Evolutionary conservation across 2,329 filamentous ascomycete species (phyloP).

Genomic region (Fusarium albosuccineum): DNA sequence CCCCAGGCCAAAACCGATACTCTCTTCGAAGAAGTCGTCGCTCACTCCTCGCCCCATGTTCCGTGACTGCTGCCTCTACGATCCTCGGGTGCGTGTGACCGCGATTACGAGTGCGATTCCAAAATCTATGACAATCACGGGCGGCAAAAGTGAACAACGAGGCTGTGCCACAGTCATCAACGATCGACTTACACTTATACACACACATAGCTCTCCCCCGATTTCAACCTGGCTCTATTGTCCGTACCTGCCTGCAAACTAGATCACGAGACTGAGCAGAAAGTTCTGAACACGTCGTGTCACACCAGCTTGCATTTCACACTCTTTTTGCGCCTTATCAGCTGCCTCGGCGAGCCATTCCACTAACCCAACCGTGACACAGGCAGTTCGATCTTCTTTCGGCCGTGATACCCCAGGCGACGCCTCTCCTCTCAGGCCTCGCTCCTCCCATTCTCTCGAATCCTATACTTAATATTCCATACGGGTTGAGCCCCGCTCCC

Average conservation of each 20-base stretch:
- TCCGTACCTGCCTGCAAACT: slow-evolving; percentile 12
- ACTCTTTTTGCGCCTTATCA: slow-evolving; percentile 23
- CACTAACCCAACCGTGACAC: slow-evolving; percentile 42
- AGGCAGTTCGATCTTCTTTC: slow-evolving; percentile 35
- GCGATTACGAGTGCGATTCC: slow-evolving; percentile 32
- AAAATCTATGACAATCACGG: slow-evolving; percentile 15
- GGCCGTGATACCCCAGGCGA: slow-evolving; percentile 33
- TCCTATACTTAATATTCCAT: not conserved
- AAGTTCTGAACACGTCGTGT: slow-evolving; percentile 13
- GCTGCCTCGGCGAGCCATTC: slow-evolving; percentile 25
- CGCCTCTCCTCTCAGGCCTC: slow-evolving; percentile 14
- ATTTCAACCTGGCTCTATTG: slow-evolving; percentile 7
- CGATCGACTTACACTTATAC: slow-evolving; percentile 26
- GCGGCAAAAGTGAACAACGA: slow-evolving; percentile 31
- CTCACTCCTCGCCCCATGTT: slow-evolving; percentile 30
- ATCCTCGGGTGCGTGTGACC: slow-evolving; percentile 44
- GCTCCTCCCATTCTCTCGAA: slow-evolving; percentile 22
- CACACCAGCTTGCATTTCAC: slow-evolving; percentile 15
- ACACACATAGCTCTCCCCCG: slow-evolving; percentile 8
- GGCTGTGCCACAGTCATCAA: slow-evolving; percentile 35
- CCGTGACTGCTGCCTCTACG: slow-evolving; percentile 43
- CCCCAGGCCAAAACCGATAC: slow-evolving; percentile 23
- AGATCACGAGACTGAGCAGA: slow-evolving; percentile 16
- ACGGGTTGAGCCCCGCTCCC: slow-evolving; percentile 20
- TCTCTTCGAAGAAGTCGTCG: slow-evolving; percentile 22